These are phyloP conservation scores for Stellera chamaejasme DNA, from an alignment of 345 rosid species.

Conservation along the genomic window DNA sequence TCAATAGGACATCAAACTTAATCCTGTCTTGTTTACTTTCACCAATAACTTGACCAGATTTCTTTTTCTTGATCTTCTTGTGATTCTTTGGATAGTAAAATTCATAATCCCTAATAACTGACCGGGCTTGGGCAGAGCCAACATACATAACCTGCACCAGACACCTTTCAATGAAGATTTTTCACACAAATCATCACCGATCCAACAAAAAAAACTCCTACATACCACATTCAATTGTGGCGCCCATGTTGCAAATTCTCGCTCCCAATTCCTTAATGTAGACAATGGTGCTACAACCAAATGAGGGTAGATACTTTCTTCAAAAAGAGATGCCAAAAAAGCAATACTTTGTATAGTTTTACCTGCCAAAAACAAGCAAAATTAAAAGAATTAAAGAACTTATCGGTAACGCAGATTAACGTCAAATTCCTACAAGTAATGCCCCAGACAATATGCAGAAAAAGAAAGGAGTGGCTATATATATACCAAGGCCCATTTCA, in stretches of 20 bases:
- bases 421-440: background rate
- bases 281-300: conserved; percentile 99
- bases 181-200: background rate
- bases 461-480: conserved; percentile 1
- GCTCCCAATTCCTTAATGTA: conserved; percentile 96
- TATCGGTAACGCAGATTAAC: background rate
- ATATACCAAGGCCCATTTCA: conserved; percentile 96
- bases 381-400: conserved; percentile 1
- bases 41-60: conserved; percentile 66
- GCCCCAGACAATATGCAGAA: background rate
- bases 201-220: conserved; percentile 7
- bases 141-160: conserved; percentile 82
- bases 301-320: conserved; percentile 55
- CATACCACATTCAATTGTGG: conserved; percentile 99
- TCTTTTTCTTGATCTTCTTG: conserved; percentile 78
- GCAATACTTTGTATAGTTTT: conserved; percentile 99
- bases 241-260: conserved; percentile 98
- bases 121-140: conserved; percentile 82
- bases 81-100: conserved; percentile 72
- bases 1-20: conserved; percentile 94
- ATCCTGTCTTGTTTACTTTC: conserved; percentile 95
- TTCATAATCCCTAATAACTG: conserved; percentile 87
- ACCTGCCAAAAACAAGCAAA: conserved; percentile 40
- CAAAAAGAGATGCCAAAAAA: conserved; percentile 86
- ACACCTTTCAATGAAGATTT: conserved; percentile 11